Evolutionary conservation across 495 filamentous ascomycete species (phyloP), one percentile per base, ranked within the genome.

Genomic region (Trichodelitschia bisporula): DNA sequence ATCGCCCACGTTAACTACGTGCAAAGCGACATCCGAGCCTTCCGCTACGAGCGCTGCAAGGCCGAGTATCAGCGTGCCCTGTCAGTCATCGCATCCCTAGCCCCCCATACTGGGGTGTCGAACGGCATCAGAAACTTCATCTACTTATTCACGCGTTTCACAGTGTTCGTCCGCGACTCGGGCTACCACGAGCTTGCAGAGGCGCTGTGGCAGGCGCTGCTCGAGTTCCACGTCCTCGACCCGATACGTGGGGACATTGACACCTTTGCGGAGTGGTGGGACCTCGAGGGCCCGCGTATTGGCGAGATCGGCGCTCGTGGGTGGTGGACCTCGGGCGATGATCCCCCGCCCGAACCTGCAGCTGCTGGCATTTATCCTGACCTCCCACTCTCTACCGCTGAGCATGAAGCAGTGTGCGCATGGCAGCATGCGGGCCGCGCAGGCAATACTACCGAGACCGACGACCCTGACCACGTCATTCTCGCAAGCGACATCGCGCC

Each of bases 401-500:
- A 32, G 8, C 54, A 51, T 18, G 47, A 57, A 11, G 29, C 38
- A 15, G 43, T 46, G 18, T n/a, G n/a, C n/a, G n/a, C n/a, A n/a
- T 51, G 69, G 5, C 53, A 50, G 33, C 54, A 70, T 38, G 78
- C 82, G 8, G 70, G 69, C 8, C 66, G 74, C 18, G 64, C 61
- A 26, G 43, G 68, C 30, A 55, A 73, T 55, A 67, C 72, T 29
- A 57, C 62, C 21, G 59, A 61, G 6, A 61, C 73, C 31, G 72
- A 83, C 34, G 84, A 91, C 40, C 73, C 78, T 4, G 86, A 64
- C 40, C 58, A 74, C 23, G 62, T 82, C 3, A 58, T 91, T 26
- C 58, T 93, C 34, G 76, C 69, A 35, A 69, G 69, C 8, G 86
- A 95, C 46, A 54, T 93, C n/a, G n/a, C n/a, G n/a, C n/a, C n/a